These are phyloP conservation scores for Aspergillus sparsus DNA, from an alignment of 495 filamentous ascomycete species.

Conservation along the genomic window DNA sequence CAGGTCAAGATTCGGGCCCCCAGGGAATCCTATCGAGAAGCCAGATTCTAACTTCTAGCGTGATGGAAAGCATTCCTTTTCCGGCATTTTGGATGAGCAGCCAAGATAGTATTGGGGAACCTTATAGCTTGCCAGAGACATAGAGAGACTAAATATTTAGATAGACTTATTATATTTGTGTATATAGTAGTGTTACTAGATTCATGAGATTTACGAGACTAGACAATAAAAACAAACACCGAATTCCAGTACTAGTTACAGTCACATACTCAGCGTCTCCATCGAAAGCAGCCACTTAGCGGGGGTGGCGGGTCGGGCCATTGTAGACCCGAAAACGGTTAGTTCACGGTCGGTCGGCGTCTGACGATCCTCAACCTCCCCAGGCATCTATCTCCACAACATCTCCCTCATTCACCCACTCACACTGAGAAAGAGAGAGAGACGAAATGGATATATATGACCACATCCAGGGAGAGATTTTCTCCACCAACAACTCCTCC, in stretches of 20 bases:
- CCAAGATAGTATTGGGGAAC: conserved; percentile 48
- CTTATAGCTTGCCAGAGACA: conserved; percentile 37
- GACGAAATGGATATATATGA: conserved; percentile 92
- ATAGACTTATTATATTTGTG: too few species aligned
- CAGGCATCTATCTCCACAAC: too few species aligned
- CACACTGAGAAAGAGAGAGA: not conserved
- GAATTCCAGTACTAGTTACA: not conserved
- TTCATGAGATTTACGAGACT: conserved; percentile 1
- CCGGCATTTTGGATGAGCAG: conserved; percentile 44
- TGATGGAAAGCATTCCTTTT: conserved; percentile 50
- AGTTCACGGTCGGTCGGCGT: conserved; percentile 2
- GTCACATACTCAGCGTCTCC: not conserved
- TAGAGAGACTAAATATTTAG: conserved; percentile 21
- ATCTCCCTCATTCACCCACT: conserved; percentile 3
- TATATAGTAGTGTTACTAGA: not conserved
- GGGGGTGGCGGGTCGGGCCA: conserved; percentile 22
- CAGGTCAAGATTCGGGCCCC: conserved; percentile 17
- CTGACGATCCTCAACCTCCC: conserved; percentile 4
- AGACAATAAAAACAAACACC: not conserved
- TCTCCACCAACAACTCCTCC: conserved; percentile 58
- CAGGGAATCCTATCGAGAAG: conserved; percentile 36
- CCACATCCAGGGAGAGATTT: conserved; percentile 84
- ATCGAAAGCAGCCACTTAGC: conserved; percentile 7
- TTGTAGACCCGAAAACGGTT: conserved; percentile 29
- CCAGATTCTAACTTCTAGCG: conserved; percentile 46